Evolutionary conservation across 1,284 basidiomycete genomes (phyloP), one percentile per base, ranked within the genome.

Genomic region (Ustilago sp.): DNA sequence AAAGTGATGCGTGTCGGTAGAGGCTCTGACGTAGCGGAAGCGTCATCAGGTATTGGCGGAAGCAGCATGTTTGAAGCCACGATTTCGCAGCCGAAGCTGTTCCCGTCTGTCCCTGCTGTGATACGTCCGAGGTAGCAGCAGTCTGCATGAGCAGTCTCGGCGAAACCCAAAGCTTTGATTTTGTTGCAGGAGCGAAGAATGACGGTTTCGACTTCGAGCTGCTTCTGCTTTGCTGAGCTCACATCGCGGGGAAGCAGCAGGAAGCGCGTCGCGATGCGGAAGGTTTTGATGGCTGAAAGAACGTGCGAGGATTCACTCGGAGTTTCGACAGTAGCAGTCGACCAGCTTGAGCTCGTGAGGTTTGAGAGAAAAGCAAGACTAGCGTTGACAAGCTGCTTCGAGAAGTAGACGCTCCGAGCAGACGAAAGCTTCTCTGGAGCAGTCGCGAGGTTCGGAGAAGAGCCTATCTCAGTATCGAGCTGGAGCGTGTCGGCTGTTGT

Each of bases 361-460:
- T 57, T 34, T 17, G 65, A 43, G 6, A 74, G 39, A 9, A 60
- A 56, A 5, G 45, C 45, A 5, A 80, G 73, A 43, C 74, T 56
- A 13, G 65, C 69, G 43, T 83, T 83, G 61, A 77, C 80, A 13
- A 75, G 61, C 23, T 74, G 79, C 67, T 83, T 83, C 19, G 79
- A 71, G 17, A 62, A 64, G 28, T 75, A 75, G 38, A 77, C 38
- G 15, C 56, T 39, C 17, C 61, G 66, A 38, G 73, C 61, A 17
- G 52, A 23, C 5, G 60, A 51, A 4, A 75, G 73, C 35, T 53
- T 45, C 15, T 50, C 32, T 2, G 66, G 62, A 1, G 23, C 4
- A 1, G 62, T 45, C 11, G 61, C 19, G 57, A 68, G 68, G 8
- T 2, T 36, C 8, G 54, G 54, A 36, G 39, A 36, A 9, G 17